phyloP scores from a whole-genome alignment of 768 basidiomycete species.

The Naganishia onofrii region DNA sequence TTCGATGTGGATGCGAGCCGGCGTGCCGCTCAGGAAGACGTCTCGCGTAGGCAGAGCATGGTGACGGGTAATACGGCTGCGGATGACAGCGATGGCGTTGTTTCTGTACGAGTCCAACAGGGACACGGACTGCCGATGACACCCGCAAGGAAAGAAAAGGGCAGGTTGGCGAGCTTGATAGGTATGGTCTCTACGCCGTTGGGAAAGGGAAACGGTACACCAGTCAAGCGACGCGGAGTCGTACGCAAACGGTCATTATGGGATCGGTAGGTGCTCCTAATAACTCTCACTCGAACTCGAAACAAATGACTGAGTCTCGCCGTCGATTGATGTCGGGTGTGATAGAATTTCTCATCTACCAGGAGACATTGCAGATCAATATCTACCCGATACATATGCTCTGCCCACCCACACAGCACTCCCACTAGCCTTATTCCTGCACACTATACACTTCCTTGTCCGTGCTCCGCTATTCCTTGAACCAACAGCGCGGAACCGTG shows the following conservation, averaged over 20 bases:
- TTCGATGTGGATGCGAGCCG: conserved; percentile 26
- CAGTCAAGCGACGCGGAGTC: conserved; percentile 15
- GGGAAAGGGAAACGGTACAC: not conserved
- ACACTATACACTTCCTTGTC: conserved; percentile 29
- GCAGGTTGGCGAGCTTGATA: conserved; percentile 12
- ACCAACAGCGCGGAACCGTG: conserved; percentile 1
- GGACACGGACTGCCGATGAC: not conserved
- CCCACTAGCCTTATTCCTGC: conserved; percentile 26
- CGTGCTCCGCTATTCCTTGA: conserved; percentile 26
- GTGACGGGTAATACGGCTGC: too few species aligned
- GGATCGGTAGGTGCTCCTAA: conserved; percentile 22
- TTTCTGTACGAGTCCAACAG: not conserved
- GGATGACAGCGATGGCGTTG: conserved; percentile 7
- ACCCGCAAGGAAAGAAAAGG: not conserved
- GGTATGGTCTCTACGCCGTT: not conserved
- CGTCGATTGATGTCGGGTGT: not conserved
- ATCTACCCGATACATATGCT: conserved; percentile 17
- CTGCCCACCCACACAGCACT: conserved; percentile 20
- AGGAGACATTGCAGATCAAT: not conserved
- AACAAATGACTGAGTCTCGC: too few species aligned
- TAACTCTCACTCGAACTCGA: not conserved
- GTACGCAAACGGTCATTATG: conserved; percentile 26
- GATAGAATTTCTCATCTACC: conserved; percentile 4
- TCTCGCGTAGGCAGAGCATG: not conserved
- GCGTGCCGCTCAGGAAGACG: conserved; percentile 13